phyloP scores from a whole-genome alignment of 768 basidiomycete species.

The Polyporus arcularius region DNA sequence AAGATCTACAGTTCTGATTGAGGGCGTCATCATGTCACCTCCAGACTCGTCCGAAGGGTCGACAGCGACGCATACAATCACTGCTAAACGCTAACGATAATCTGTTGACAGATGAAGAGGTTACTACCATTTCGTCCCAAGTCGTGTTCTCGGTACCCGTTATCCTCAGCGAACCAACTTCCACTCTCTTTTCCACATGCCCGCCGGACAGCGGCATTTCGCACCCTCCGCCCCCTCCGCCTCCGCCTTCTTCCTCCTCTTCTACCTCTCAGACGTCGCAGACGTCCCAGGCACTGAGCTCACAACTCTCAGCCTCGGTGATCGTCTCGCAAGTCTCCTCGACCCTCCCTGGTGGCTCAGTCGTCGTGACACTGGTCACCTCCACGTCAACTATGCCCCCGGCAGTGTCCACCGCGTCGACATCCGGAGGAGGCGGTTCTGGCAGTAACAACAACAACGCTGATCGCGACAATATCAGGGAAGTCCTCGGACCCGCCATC shows the following conservation, averaged over 20 bases:
- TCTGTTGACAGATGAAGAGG: conserved; percentile 24
- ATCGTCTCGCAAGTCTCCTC: conserved; percentile 34
- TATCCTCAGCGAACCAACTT: conserved; percentile 32
- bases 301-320: conserved; percentile 31
- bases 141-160: conserved; percentile 39
- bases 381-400: conserved; percentile 38
- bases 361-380: conserved; percentile 38
- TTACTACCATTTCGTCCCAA: conserved; percentile 41
- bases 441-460: conserved; percentile 13
- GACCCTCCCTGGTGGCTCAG: conserved; percentile 44
- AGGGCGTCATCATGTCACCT: no score
- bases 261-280: neutral
- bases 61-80: no score
- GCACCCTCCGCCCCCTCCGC: conserved; percentile 1
- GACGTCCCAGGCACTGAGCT: neutral
- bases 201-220: conserved; percentile 9
- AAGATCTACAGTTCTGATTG: no score
- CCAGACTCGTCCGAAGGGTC: no score
- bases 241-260: neutral
- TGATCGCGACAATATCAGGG: conserved; percentile 13
- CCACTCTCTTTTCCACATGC: conserved; percentile 46
- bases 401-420: conserved; percentile 27
- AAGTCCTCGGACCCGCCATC: conserved; percentile 46
- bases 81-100: neutral
- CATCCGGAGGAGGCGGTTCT: conserved; percentile 16